phyloP scores from a whole-genome alignment of 441 rosid species.

The Populus tomentosa region DNA sequence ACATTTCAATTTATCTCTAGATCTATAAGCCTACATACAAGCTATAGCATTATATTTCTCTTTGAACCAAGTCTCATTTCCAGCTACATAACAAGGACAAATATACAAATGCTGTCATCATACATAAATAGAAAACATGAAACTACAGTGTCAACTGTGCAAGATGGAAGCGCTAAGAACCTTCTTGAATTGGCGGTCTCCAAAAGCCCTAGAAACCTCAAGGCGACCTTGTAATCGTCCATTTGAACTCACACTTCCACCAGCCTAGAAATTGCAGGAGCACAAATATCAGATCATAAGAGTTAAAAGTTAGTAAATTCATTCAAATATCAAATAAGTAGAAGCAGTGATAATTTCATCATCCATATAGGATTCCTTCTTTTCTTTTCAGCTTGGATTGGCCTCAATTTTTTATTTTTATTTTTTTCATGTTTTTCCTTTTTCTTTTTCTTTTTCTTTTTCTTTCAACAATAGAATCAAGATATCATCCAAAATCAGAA shows the following conservation, averaged over 20 bases:
- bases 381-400: neutral
- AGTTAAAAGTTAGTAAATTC: neutral
- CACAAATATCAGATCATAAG: neutral
- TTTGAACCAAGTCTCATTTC: neutral
- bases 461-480: neutral
- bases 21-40: neutral
- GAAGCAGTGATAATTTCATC: neutral
- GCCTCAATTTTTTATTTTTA: neutral
- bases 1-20: neutral
- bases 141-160: constrained; percentile 4
- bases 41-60: neutral
- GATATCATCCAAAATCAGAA: neutral
- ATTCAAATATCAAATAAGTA: neutral
- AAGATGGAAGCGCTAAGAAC: constrained; percentile 24
- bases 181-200: constrained; percentile 84
- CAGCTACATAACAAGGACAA: neutral
- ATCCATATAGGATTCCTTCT: neutral
- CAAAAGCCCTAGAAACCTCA: constrained; percentile 88
- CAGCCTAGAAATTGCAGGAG: constrained; percentile 42
- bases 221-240: constrained; percentile 88
- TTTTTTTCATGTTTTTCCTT: no score
- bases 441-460: no score
- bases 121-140: neutral
- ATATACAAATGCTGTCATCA: neutral
- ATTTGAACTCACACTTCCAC: constrained; percentile 68